Percentiles rank a stretch among this genome's conserved stretches.
phyloP scores from a whole-genome alignment of 2,329 filamentous ascomycete species.

The Simplicillium aogashimaense region DNA sequence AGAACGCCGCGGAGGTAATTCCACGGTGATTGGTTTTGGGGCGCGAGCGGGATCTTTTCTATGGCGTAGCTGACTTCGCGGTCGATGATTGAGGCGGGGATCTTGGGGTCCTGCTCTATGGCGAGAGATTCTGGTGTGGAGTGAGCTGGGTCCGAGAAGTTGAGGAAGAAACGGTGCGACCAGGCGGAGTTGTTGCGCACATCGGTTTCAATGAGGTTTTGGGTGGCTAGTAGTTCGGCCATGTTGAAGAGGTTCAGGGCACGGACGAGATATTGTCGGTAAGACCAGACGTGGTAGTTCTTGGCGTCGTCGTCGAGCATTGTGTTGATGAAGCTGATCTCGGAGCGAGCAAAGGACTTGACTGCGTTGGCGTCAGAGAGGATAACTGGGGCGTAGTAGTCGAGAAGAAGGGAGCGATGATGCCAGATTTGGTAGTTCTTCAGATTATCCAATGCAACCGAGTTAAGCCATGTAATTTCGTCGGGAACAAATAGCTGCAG shows the following conservation, averaged over 20 bases:
- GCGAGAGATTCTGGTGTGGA: slow-evolving; percentile 37
- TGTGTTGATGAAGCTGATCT: slow-evolving; percentile 63
- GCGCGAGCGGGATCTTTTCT: slow-evolving; percentile 64
- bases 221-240: slow-evolving; percentile 60
- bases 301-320: slow-evolving; percentile 86
- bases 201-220: slow-evolving; percentile 65
- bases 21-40: slow-evolving; percentile 93
- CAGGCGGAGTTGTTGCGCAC: slow-evolving; percentile 95
- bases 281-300: slow-evolving; percentile 98
- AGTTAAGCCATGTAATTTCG: slow-evolving; percentile 81
- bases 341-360: slow-evolving; percentile 49
- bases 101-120: slow-evolving; percentile 40
- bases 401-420: slow-evolving; percentile 56
- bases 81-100: slow-evolving; percentile 56
- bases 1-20: slow-evolving; percentile 78
- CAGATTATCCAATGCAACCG: slow-evolving; percentile 69
- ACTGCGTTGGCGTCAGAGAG: slow-evolving; percentile 46
- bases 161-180: slow-evolving; percentile 94
- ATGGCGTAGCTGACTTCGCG: slow-evolving; percentile 68
- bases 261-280: slow-evolving; percentile 63
- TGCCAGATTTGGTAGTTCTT: slow-evolving; percentile 99
- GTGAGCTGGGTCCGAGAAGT: slow-evolving; percentile 55
- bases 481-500: slow-evolving; percentile 54
- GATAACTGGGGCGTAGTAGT: slow-evolving; percentile 49
- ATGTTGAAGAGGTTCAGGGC: slow-evolving; percentile 62